Evolutionary conservation across 2,329 filamentous ascomycete species (phyloP).

Genomic region (Fusarium poae): DNA sequence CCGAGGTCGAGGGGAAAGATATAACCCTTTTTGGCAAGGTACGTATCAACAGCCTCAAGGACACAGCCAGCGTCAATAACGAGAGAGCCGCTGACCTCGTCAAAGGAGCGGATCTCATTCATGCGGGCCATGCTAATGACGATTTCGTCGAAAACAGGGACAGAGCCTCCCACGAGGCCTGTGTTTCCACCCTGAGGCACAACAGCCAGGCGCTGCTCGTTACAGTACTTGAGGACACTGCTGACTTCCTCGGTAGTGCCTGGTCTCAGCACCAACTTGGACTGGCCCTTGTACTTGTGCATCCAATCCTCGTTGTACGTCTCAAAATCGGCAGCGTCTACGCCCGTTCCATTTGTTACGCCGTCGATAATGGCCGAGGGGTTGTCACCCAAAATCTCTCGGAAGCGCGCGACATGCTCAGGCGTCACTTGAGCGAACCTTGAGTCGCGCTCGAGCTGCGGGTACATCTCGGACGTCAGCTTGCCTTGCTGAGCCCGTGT

Average conservation of each 20-base stretch:
- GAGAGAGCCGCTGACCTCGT: slow-evolving; percentile 90
- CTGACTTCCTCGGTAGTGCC: slow-evolving; percentile 88
- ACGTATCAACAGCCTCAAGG: slow-evolving; percentile 88
- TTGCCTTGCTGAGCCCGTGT: slow-evolving; percentile 58
- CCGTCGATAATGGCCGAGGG: slow-evolving; percentile 85
- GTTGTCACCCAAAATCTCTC: slow-evolving; percentile 80
- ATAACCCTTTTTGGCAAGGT: slow-evolving; percentile 83
- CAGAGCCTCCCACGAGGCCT: slow-evolving; percentile 92
- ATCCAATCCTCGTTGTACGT: slow-evolving; percentile 99
- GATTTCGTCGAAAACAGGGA: slow-evolving; percentile 98
- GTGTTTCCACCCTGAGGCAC: slow-evolving; percentile 98
- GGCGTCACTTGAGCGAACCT: slow-evolving; percentile 79
- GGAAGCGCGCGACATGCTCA: slow-evolving; percentile 87
- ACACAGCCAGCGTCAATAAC: slow-evolving; percentile 93
- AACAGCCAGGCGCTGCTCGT: slow-evolving; percentile 89
- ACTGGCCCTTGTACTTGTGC: slow-evolving; percentile 96
- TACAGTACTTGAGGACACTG: slow-evolving; percentile 93
- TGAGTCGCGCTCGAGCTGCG: slow-evolving; percentile 81
- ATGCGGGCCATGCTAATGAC: slow-evolving; percentile 91
- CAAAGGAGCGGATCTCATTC: slow-evolving; percentile 92
- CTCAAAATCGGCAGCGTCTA: slow-evolving; percentile 85
- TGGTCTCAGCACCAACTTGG: slow-evolving; percentile 88
- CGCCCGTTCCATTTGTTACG: slow-evolving; percentile 69
- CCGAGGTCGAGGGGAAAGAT: slow-evolving; percentile 98
- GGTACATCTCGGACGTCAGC: slow-evolving; percentile 89